A percentile compares a stretch with the other conserved stretches of the same genome.
Conservation (phyloP, 495 filamentous ascomycete species). For the Cercophora scortea region DNA sequence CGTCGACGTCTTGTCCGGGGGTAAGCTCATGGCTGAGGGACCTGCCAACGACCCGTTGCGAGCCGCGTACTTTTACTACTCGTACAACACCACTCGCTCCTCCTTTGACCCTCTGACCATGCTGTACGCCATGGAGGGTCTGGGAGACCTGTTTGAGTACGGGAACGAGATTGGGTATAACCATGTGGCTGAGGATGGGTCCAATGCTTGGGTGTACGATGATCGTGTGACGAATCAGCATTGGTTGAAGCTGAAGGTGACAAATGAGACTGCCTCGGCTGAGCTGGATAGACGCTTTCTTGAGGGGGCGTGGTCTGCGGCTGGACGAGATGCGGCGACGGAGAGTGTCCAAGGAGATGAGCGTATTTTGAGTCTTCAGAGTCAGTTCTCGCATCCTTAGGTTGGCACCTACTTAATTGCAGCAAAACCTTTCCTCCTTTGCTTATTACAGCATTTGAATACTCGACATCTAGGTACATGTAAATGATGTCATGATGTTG, state of each 20-base stretch:
- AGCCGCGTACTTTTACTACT: conserved; percentile 33
- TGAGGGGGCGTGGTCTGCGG: conserved; percentile 3
- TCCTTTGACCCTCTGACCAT: conserved; percentile 41
- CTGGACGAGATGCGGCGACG: too few species aligned
- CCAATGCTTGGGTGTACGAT: conserved; percentile 30
- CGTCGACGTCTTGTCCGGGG: conserved; percentile 25
- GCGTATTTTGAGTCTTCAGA: too few species aligned
- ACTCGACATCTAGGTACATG: too few species aligned
- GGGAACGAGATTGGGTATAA: conserved; percentile 27
- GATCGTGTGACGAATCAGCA: conserved; percentile 19
- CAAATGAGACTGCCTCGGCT: conserved; percentile 8
- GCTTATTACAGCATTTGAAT: too few species aligned
- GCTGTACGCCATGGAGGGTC: conserved; percentile 33
- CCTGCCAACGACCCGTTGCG: conserved; percentile 27
- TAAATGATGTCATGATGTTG: too few species aligned
- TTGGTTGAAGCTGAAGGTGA: conserved; percentile 21
- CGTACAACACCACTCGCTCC: conserved; percentile 19
- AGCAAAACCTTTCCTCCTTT: too few species aligned
- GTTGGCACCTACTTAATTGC: too few species aligned
- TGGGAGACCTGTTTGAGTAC: conserved; percentile 23
- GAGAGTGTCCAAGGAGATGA: too few species aligned
- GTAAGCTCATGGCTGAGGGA: conserved; percentile 21
- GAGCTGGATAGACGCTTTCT: conserved; percentile 17
- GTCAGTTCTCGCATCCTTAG: too few species aligned
- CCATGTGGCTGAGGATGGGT: conserved; percentile 17